Evolutionary conservation across 139 green algal genomes (phyloP), one percentile per base, ranked within the genome.

Genomic region (Chlorella sp.): DNA sequence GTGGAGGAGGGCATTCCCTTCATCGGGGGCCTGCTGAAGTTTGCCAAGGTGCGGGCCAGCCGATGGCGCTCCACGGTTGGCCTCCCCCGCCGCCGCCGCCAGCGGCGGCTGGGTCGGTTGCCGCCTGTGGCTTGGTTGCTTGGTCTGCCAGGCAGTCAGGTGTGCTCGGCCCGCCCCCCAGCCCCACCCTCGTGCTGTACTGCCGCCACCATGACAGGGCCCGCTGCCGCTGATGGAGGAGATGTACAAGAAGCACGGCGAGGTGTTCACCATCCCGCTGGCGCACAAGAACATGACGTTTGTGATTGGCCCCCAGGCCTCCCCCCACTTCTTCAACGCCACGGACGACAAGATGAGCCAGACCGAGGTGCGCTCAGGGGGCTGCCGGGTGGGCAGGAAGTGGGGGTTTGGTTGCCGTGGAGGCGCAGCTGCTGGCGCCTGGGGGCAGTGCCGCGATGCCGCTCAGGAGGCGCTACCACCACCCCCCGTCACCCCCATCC

Each of bases 201-300:
- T 7, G 43, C 72, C 13, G 48, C 30, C 58, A 38, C 6, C 20
- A 30, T 41, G 20, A 34, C 91, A 96, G 92, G 96, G 95, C 30
- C 97, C 95, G 1, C 94, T 96, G 82, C 85, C 87, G 28, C 92
- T 99, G 19, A 95, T 99, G 85, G 62, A 85, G 30, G 87, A 95
- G 26, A 92, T 92, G 11, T 98, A 98, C 76, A 73, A 84, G 8
- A 95, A 93, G 73, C 88, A 93, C 82, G 97, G 97, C 44, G 95
- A 98, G 70, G 95, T 96, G 24, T 99, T 99, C 86, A 99, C 96
- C 38, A 93, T 99, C 30, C 94, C 95, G n/a, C 90, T 99, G n/a
- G 87, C 96, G 32, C 95, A 99, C 92, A 97, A 98, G 86, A 92
- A 92, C 22, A 95, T 99, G 75, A 99, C 97, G 34, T 99, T 99